Evolutionary conservation across 257 asterid species (phyloP).

Genomic region (Solanum raphanifolium): DNA sequence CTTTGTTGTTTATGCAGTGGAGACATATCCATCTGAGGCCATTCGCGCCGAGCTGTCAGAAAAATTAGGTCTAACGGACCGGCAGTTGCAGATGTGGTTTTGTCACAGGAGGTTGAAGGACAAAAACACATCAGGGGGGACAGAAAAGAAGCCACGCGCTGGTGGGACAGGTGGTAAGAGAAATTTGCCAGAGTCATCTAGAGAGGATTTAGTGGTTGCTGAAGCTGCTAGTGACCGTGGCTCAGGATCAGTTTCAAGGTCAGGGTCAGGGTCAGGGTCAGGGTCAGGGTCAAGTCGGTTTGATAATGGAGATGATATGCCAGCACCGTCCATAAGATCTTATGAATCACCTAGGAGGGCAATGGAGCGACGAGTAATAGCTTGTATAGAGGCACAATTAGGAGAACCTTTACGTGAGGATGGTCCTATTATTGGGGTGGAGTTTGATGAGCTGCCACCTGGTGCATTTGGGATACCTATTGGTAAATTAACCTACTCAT

Average conservation of each 20-base stretch:
- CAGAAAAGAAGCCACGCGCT: slow-evolving; percentile 46
- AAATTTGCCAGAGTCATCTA: slow-evolving; percentile 38
- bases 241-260: slow-evolving; percentile 51
- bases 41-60: slow-evolving; percentile 72
- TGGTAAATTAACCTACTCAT: slow-evolving; percentile 31
- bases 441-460: slow-evolving; percentile 93
- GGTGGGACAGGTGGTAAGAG: slow-evolving; percentile 35
- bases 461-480: slow-evolving; percentile 96
- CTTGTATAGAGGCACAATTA: slow-evolving; percentile 89
- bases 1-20: slow-evolving; percentile 48
- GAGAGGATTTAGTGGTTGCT: slow-evolving; percentile 37
- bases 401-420: slow-evolving; percentile 83
- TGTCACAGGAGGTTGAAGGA: slow-evolving; percentile 96
- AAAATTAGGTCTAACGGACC: slow-evolving; percentile 68
- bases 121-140: slow-evolving; percentile 59
- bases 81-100: slow-evolving; percentile 99
- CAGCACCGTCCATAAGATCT: slow-evolving; percentile 43
- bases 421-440: slow-evolving; percentile 87
- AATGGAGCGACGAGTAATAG: slow-evolving; percentile 69
- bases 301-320: slow-evolving; percentile 51
- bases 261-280: slow-evolving; percentile 59
- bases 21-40: slow-evolving; percentile 83
- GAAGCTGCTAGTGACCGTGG: slow-evolving; percentile 48
- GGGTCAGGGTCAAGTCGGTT: slow-evolving; percentile 53
- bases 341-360: slow-evolving; percentile 52